Evolutionary conservation across 768 basidiomycete genomes (phyloP), one percentile per base, ranked within the genome.

Genomic region (Galerina sulciceps): DNA sequence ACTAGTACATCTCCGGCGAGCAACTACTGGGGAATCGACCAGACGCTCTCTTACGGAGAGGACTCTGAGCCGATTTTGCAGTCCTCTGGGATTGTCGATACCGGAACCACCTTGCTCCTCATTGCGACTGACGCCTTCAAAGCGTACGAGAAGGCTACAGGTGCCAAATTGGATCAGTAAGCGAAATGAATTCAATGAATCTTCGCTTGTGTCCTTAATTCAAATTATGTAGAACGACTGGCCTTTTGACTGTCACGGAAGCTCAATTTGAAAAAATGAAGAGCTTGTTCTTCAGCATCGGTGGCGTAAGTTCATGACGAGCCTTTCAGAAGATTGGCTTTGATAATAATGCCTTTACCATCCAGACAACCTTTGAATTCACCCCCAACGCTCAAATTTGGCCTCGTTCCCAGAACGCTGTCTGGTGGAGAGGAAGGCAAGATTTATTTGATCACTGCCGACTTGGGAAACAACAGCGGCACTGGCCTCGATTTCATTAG

Each of bases 341-440:
- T 31, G 26, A 31, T 8, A 0, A 31, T 31, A 31, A 31, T 8
- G 26, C 26, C 26, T 8, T 31, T 26, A 31, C 26, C 26, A 0
- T 31, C 23, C 55, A 83, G 78, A 71, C 74, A 23, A 79, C 76
- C 8, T 85, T 77, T 59, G 81, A 84, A 65, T 66, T 88, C 53
- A 84, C 82, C 1, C 64, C 81, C 5, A 85, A 87, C 57, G 86
- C 85, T 0, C 87, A 89, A 73, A 83, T 86, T 58, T 88, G 87
- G 85, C 86, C 86, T 1, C 81, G 84, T 35, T 64, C 73, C 1
- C 71, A 82, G 60, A 87, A 89, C 71, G 68, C 69, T 8, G 66
- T 67, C 20, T 10, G 85, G 85, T 47, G 88, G 88, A 44, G 67
- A 78, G 22, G 68, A 67, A 4, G 68, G 68, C 59, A 75, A 76